These are phyloP conservation scores for Xanthoceras sorbifolium DNA, from an alignment of 345 rosid genomes.

Conservation along the genomic window DNA sequence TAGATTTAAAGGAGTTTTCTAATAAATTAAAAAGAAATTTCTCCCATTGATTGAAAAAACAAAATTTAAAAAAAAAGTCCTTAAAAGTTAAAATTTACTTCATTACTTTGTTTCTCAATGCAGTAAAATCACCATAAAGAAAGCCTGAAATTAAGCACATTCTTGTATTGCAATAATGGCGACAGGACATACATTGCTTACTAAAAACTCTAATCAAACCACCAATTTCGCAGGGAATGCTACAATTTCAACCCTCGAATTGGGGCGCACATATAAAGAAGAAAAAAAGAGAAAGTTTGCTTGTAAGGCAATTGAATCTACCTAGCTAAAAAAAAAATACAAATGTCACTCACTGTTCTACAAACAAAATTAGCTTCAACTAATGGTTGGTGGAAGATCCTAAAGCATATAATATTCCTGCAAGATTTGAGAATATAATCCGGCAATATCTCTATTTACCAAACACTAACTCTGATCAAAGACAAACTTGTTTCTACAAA, in stretches of 20 bases:
- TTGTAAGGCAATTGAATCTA: conserved; percentile 3
- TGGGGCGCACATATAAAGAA: not conserved
- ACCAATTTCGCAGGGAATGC: conserved; percentile 2
- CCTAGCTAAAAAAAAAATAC: not conserved
- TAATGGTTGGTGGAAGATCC: not conserved
- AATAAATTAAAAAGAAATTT: no score
- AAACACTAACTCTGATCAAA: no score
- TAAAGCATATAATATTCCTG: not conserved
- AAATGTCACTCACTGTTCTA: not conserved
- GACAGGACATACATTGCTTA: not conserved
- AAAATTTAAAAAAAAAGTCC: not conserved
- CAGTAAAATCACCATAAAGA: no score
- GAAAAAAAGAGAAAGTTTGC: not conserved
- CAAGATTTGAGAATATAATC: not conserved
- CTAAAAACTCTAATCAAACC: not conserved
- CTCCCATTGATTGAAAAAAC: no score
- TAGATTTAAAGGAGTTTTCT: no score
- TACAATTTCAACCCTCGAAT: not conserved
- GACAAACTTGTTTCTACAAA: no score
- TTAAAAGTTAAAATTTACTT: no score
- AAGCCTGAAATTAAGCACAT: no score
- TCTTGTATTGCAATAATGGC: no score
- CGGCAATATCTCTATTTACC: no score
- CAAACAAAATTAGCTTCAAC: conserved; percentile 14
- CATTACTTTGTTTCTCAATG: no score